A percentile compares a stretch with the other conserved stretches of the same genome.
Evolutionary conservation across 106 monocot species (phyloP).

Genomic region (Narthecium ossifragum): DNA sequence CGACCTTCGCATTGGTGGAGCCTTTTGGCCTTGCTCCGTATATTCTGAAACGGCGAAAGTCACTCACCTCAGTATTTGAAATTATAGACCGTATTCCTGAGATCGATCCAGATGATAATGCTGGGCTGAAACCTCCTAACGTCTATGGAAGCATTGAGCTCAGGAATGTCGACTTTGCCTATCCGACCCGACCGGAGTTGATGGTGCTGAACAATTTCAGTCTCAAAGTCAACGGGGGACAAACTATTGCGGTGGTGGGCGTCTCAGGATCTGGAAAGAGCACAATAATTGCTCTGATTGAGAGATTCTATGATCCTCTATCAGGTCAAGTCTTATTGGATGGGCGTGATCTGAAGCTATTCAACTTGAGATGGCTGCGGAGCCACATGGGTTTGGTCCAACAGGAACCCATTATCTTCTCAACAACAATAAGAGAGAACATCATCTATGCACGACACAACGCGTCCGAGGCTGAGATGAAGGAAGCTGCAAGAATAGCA

Average conservation of each 20-base stretch:
- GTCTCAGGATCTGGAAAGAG: conserved; percentile 98
- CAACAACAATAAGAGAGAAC: conserved; percentile 94
- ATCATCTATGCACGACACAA: conserved; percentile 98
- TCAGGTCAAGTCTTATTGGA: conserved; percentile 81
- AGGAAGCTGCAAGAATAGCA: conserved; percentile 97
- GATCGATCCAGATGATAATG: conserved; percentile 90
- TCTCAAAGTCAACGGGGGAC: conserved; percentile 86
- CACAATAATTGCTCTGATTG: conserved; percentile 91
- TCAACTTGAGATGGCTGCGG: conserved; percentile 88
- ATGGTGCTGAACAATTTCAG: conserved; percentile 89
- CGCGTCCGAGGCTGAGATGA: conserved; percentile 90
- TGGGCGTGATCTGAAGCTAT: conserved; percentile 81
- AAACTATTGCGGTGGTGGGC: conserved; percentile 93
- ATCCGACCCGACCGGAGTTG: conserved; percentile 71
- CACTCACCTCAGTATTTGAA: conserved; percentile 86
- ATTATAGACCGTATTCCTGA: conserved; percentile 87
- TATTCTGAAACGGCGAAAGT: conserved; percentile 79
- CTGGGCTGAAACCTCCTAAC: conserved; percentile 86
- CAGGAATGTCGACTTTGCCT: conserved; percentile 78
- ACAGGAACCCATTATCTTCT: conserved; percentile 96
- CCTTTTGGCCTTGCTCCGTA: conserved; percentile 98
- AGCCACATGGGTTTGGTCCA: conserved; percentile 95
- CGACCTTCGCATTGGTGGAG: conserved; percentile 95
- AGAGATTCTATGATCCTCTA: conserved; percentile 93
- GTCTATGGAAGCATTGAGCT: conserved; percentile 92